Conservation (phyloP, 1,284 basidiomycete species). For the Wallemia ichthyophaga region DNA sequence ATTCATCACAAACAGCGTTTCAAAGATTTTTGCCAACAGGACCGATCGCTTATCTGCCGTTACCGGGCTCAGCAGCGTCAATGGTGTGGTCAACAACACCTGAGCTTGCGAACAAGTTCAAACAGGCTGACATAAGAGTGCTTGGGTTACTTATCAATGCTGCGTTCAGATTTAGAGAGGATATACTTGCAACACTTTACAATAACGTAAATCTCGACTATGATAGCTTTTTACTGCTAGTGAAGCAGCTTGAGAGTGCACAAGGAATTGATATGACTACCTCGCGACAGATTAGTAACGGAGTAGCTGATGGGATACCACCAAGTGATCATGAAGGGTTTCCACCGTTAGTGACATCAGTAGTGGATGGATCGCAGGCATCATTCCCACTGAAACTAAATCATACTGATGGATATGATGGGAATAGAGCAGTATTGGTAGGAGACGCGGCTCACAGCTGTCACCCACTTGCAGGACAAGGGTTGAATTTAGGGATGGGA, state of each 20-base stretch:
- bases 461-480: constrained; percentile 93
- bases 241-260: background rate
- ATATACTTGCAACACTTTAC: constrained; percentile 29
- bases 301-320: constrained; percentile 23
- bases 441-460: constrained; percentile 90
- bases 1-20: constrained; percentile 41
- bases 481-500: constrained; percentile 67
- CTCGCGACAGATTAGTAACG: constrained; percentile 3
- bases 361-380: constrained; percentile 49
- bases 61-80: constrained; percentile 42
- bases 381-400: constrained; percentile 69
- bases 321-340: constrained; percentile 27
- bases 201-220: constrained; percentile 16
- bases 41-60: constrained; percentile 73
- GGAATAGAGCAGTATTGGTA: constrained; percentile 50
- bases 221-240: constrained; percentile 1
- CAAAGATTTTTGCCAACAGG: constrained; percentile 89
- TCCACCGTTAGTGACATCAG: constrained; percentile 40
- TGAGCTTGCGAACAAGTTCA: constrained; percentile 37
- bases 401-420: constrained; percentile 61
- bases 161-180: constrained; percentile 55
- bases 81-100: constrained; percentile 81
- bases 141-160: constrained; percentile 57
- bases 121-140: constrained; percentile 31
- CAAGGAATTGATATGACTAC: background rate